Base-by-base conservation (phyloP, 169 alveolate species). In the Plasmodium inui region DNA sequence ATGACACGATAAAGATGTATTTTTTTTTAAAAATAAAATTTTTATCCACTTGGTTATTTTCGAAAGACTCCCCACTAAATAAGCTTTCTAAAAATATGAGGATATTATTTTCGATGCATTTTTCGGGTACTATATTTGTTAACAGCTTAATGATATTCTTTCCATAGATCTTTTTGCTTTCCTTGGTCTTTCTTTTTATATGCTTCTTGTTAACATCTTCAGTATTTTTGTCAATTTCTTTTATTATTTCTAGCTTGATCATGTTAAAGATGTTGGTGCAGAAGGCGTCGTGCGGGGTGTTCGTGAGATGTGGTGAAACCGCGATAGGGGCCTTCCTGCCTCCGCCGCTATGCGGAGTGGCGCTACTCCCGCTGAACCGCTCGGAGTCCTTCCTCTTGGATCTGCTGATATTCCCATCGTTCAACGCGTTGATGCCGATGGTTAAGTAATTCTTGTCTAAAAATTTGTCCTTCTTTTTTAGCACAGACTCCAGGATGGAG, bases 161-260 rank as follows among this genome's bases (percentile, higher is more conserved):
- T 72, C 95, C 95, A 82, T 91, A 91, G n/a, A 67, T 80, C 74
- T 91, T 91, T 91, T 73, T 41, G 61, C 95, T 82, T 91, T 91
- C 95, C 34, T 44, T 91, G 22, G 95, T 91, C 82, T 91, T 91
- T 37, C 80, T 41, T 71, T 91, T 91, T 44, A 91, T 91, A 39
- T 73, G 83, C 83, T 71, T 91, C 67, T 91, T 91, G 55, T 91
- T 91, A 71, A 91, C 86, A 82, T 91, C 95, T 30, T 80, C 95
- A 3, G 92, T 91, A 30, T 91, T 80, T 53, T 91, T 91, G 17
- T 91, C 95, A 70, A 91, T 91, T 41, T 82, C 92, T 34, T 70
- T 82, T 71, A 91, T 78, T 41, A 91, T 80, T 82, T 91, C 95
- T 81, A 74, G 76, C 74, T 91, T 91, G 28, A 91, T 78, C 95